Conservation (phyloP, 345 rosid genomes). For the Erysimum cheiranthoides region DNA sequence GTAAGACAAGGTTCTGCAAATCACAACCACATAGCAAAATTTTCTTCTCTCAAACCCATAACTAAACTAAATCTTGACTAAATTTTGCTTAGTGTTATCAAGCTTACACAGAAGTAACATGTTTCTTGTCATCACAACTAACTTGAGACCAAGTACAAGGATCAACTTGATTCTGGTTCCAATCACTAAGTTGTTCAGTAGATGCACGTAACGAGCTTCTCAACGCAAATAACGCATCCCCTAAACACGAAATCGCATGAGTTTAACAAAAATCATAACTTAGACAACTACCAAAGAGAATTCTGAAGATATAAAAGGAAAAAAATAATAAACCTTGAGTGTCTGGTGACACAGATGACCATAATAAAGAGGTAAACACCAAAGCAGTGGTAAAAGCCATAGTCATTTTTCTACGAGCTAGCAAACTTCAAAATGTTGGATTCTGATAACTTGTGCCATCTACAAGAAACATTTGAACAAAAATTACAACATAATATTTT, state of each 20-base stretch:
- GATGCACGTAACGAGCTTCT: slow-evolving; percentile 63
- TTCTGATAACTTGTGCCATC: slow-evolving; percentile 21
- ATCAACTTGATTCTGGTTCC: slow-evolving; percentile 85
- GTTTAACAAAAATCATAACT: not conserved
- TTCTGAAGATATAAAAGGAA: not conserved
- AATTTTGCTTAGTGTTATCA: not conserved
- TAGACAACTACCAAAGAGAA: not conserved
- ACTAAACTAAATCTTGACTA: not conserved
- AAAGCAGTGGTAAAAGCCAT: slow-evolving; percentile 49
- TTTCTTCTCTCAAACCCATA: slow-evolving; percentile 3
- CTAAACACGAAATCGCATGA: slow-evolving; percentile 50
- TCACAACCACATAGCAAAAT: not conserved
- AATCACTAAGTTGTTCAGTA: slow-evolving; percentile 60
- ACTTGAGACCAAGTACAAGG: slow-evolving; percentile 98
- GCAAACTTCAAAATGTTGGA: not conserved
- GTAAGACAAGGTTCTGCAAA: slow-evolving; percentile 78
- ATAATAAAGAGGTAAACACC: slow-evolving; percentile 58
- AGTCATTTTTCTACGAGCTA: slow-evolving; percentile 54
- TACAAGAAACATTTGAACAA: slow-evolving; percentile 19
- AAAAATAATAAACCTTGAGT: slow-evolving; percentile 61
- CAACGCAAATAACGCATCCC: slow-evolving; percentile 71
- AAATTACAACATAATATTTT: not conserved
- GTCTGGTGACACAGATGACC: slow-evolving; percentile 64
- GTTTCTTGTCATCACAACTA: slow-evolving; percentile 53
- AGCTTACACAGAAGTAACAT: slow-evolving; percentile 78